A percentile compares a stretch with the other conserved stretches of the same genome.
These are phyloP conservation scores for Toxicodendron radicans DNA, from an alignment of 345 rosid species.

Conservation along the genomic window DNA sequence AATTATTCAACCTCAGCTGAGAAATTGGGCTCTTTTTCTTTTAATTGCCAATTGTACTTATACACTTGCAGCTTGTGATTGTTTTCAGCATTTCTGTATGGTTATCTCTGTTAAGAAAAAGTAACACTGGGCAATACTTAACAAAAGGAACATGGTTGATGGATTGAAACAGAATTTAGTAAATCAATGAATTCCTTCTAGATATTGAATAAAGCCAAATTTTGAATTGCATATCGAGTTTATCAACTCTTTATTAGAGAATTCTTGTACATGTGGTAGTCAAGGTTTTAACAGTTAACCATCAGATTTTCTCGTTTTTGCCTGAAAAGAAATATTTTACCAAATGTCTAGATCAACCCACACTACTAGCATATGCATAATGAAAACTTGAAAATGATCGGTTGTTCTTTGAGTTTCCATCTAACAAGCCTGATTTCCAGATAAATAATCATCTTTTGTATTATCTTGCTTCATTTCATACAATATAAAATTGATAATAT, in stretches of 20 bases:
- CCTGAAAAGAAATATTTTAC: not conserved
- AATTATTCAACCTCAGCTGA: not conserved
- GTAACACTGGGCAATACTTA: not conserved
- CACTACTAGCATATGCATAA: not conserved
- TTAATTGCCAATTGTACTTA: not conserved
- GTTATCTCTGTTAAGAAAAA: not conserved
- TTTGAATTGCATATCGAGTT: not conserved
- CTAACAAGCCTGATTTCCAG: no score
- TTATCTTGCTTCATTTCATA: not conserved
- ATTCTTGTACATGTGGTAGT: not conserved
- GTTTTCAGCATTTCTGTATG: slow-evolving; percentile 5
- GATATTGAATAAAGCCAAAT: not conserved
- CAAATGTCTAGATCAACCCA: not conserved
- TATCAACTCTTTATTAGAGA: not conserved
- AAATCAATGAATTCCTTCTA: not conserved
- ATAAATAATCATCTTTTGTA: no score
- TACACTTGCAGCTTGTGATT: not conserved
- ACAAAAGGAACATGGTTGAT: not conserved
- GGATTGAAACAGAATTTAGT: not conserved
- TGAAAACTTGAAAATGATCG: not conserved
- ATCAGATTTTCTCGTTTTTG: not conserved
- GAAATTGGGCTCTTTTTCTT: not conserved
- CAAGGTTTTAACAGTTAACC: not conserved
- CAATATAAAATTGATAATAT: not conserved
- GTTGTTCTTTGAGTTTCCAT: not conserved